phyloP scores from a whole-genome alignment of 1,284 basidiomycete species.

The Marasmius tenuissimus region DNA sequence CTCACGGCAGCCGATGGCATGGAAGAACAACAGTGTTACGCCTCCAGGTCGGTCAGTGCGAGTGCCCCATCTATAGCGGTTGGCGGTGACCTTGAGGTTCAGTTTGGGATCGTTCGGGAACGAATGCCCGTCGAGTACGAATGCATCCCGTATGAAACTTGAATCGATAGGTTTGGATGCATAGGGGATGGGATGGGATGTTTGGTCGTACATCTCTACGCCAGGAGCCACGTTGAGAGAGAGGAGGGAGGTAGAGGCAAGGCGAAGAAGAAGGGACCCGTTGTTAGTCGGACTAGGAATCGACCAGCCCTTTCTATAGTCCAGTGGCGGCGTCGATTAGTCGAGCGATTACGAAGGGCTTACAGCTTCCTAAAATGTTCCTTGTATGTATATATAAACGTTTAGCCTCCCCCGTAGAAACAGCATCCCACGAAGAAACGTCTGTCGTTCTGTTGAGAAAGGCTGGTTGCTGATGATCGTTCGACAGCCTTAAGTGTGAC shows the following conservation, averaged over 20 bases:
- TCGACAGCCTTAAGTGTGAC: background rate
- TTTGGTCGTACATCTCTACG: background rate
- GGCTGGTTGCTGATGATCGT: background rate
- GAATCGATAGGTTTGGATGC: background rate
- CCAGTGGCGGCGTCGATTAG: too few species aligned
- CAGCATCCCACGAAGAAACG: background rate
- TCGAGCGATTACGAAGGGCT: too few species aligned
- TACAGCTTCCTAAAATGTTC: background rate
- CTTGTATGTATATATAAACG: background rate
- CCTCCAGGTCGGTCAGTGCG: background rate
- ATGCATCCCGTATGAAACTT: background rate
- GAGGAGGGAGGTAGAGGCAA: background rate
- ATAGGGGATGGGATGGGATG: background rate
- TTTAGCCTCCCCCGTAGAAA: background rate
- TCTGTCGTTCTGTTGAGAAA: background rate
- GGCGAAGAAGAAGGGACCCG: too few species aligned
- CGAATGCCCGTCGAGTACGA: background rate
- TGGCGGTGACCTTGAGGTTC: background rate
- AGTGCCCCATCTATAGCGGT: background rate
- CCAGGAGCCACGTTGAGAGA: background rate
- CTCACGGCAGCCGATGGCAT: slow-evolving; percentile 2
- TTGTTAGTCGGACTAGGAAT: too few species aligned
- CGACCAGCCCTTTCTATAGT: too few species aligned
- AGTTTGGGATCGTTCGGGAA: background rate
- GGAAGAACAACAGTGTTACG: background rate